phyloP scores from a whole-genome alignment of 345 rosid species.

The Moricandia arvensis region DNA sequence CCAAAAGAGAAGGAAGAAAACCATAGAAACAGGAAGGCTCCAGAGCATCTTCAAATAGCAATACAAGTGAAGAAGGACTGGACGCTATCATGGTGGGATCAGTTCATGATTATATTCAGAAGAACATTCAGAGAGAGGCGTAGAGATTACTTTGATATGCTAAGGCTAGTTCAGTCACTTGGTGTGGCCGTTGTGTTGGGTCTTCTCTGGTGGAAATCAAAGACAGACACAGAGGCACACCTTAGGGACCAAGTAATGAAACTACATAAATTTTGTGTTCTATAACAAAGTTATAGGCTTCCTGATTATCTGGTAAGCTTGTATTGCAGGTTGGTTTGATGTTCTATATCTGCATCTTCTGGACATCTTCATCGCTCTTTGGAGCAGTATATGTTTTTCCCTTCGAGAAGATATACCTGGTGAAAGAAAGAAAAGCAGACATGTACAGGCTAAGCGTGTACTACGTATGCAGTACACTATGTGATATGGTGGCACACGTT shows the following conservation, averaged over 20 bases:
- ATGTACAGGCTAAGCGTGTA: constrained; percentile 94
- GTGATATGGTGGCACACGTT: constrained; percentile 94
- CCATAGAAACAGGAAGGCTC: constrained; percentile 46
- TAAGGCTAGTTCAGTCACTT: constrained; percentile 80
- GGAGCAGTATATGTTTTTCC: constrained; percentile 96
- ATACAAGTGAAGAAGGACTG: constrained; percentile 86
- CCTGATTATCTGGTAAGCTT: not conserved
- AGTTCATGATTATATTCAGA: constrained; percentile 60
- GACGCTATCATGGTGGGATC: constrained; percentile 89
- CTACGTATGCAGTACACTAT: constrained; percentile 82
- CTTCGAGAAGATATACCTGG: constrained; percentile 81
- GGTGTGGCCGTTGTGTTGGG: constrained; percentile 86
- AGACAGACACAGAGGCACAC: constrained; percentile 77
- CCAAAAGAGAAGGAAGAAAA: constrained; percentile 76
- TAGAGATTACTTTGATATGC: constrained; percentile 75
- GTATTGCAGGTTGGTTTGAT: constrained; percentile 69
- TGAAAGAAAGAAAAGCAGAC: constrained; percentile 93
- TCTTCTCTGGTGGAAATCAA: constrained; percentile 97
- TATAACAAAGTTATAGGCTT: not conserved
- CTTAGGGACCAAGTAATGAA: constrained; percentile 80
- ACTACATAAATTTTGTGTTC: not conserved
- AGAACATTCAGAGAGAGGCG: constrained; percentile 82
- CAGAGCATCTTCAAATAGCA: constrained; percentile 67
- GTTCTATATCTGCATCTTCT: constrained; percentile 96
- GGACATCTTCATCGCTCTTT: constrained; percentile 92